Conservation (phyloP, 306 rosid species). For the Astragalus glycyphyllos region DNA sequence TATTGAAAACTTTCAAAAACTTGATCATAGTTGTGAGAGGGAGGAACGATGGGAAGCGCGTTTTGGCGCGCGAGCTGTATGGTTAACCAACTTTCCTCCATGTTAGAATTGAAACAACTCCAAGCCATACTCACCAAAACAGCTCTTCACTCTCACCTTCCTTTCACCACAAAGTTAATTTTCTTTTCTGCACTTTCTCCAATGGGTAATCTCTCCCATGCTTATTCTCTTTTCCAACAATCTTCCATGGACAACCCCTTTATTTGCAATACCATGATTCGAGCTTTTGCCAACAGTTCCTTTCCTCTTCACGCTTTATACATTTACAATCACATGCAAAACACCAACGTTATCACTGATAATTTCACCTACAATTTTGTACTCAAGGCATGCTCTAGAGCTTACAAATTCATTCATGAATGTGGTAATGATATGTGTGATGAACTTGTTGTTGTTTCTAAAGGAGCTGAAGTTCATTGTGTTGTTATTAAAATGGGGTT, state of each 20-base stretch:
- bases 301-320: constrained; percentile 57
- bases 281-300: constrained; percentile 62
- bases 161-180: constrained; percentile 47
- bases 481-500: constrained; percentile 59
- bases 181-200: constrained; percentile 61
- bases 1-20: too few relatives aligned
- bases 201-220: constrained; percentile 60
- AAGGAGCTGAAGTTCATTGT: constrained; percentile 71
- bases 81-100: constrained; percentile 53
- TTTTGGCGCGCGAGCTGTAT: constrained; percentile 33
- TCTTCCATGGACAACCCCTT: constrained; percentile 58
- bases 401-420: constrained; percentile 44
- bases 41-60: constrained; percentile 4
- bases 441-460: constrained; percentile 43
- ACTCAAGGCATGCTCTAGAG: constrained; percentile 69
- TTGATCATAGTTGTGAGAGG: background rate
- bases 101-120: constrained; percentile 51
- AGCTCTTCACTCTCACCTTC: constrained; percentile 44
- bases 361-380: constrained; percentile 62
- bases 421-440: constrained; percentile 18
- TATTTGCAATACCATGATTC: constrained; percentile 64
- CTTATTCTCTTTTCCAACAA: constrained; percentile 60
- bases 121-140: constrained; percentile 60
- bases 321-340: constrained; percentile 58
- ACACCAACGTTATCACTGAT: constrained; percentile 43